Conservation (phyloP, 305 asterid genomes). For the Solanum aculeatissimum region DNA sequence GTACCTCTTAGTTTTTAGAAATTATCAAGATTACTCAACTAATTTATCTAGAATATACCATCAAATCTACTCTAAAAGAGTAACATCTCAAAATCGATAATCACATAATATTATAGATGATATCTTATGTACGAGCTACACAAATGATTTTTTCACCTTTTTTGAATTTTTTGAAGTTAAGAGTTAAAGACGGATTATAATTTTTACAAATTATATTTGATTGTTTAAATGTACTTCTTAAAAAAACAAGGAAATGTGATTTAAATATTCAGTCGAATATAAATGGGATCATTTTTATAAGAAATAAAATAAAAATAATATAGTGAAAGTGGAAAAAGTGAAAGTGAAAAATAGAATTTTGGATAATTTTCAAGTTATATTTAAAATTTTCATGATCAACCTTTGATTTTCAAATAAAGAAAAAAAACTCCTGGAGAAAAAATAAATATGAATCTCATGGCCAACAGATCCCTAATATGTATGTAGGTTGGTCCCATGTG, state of each 20-base stretch:
- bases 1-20: background rate
- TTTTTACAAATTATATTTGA: too few relatives aligned
- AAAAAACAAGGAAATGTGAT: background rate
- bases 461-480: background rate
- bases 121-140: too few relatives aligned
- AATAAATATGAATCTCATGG: background rate
- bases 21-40: background rate
- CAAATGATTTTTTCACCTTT: background rate
- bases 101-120: background rate
- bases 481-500: background rate
- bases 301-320: too few relatives aligned
- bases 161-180: too few relatives aligned
- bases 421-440: background rate
- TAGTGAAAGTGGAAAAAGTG: too few relatives aligned
- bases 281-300: background rate
- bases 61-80: background rate
- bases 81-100: background rate
- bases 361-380: background rate
- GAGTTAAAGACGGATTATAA: background rate
- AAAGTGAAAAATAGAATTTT: too few relatives aligned
- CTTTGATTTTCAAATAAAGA: too few relatives aligned
- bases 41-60: background rate
- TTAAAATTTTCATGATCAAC: too few relatives aligned
- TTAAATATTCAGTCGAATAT: too few relatives aligned
- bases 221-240: background rate